phyloP scores from a whole-genome alignment of 352 stramenopile genomes.

The Globisporangium carolinianum region DNA sequence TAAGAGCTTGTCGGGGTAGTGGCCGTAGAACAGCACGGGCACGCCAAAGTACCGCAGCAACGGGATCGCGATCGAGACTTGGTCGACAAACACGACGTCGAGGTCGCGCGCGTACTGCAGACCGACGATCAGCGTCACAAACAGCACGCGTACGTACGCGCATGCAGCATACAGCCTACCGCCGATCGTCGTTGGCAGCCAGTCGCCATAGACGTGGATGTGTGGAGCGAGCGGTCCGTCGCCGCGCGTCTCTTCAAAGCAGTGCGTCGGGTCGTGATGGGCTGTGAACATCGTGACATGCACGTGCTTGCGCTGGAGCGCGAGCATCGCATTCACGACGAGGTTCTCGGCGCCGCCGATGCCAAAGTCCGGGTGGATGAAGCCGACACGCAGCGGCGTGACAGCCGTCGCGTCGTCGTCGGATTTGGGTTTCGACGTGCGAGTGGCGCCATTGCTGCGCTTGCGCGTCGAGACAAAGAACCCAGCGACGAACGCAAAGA shows the following conservation, averaged over 20 bases:
- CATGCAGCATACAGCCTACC: conserved; percentile 91
- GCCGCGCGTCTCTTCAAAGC: conserved; percentile 91
- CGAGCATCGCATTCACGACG: conserved; percentile 88
- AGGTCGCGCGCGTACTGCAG: conserved; percentile 35
- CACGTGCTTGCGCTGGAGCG: conserved; percentile 75
- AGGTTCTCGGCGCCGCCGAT: conserved; percentile 96
- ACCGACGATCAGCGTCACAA: conserved; percentile 73
- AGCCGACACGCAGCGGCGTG: conserved; percentile 71
- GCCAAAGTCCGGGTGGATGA: conserved; percentile 97
- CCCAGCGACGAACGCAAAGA: conserved; percentile 9
- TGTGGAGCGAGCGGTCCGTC: conserved; percentile 64
- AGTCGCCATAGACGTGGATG: conserved; percentile 90
- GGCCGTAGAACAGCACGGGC: conserved; percentile 97
- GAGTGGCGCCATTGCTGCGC: not conserved
- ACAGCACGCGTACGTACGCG: conserved; percentile 91
- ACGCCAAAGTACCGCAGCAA: conserved; percentile 66
- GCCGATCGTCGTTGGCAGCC: conserved; percentile 88
- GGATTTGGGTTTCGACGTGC: not conserved
- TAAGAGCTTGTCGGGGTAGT: conserved; percentile 98
- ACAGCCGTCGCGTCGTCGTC: not conserved
- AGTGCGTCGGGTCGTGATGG: conserved; percentile 92
- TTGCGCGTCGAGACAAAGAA: conserved; percentile 9
- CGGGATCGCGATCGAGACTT: conserved; percentile 75
- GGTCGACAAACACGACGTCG: conserved; percentile 77
- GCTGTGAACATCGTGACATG: conserved; percentile 94